These are phyloP conservation scores for Fusarium lyarnte DNA, from an alignment of 2,329 filamentous ascomycete species.

Conservation along the genomic window DNA sequence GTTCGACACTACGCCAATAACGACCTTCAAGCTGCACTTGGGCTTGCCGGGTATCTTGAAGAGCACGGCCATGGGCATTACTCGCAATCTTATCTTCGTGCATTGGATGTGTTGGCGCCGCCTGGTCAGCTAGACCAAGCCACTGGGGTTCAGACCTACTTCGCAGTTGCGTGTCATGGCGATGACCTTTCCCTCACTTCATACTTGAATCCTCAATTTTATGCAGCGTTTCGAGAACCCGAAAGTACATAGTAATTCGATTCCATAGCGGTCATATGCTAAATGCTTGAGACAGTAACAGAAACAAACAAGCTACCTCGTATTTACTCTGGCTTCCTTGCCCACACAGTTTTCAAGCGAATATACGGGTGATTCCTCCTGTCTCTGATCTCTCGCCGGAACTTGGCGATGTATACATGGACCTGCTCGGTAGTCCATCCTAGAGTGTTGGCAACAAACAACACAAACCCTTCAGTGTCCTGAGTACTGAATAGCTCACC, in stretches of 20 bases:
- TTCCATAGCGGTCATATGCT: neutral
- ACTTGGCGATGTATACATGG: slow-evolving; percentile 23
- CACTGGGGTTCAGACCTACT: neutral
- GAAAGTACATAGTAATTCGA: neutral
- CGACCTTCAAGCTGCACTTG: neutral
- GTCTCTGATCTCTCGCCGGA: slow-evolving; percentile 21
- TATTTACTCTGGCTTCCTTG: slow-evolving; percentile 1
- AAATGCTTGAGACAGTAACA: neutral
- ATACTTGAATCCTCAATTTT: neutral
- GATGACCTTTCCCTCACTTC: neutral
- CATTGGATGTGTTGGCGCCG: neutral
- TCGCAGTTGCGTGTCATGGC: neutral
- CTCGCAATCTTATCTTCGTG: neutral
- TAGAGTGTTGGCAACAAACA: slow-evolving; percentile 28
- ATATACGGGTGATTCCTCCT: slow-evolving; percentile 24
- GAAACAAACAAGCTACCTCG: accelerated
- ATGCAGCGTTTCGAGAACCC: neutral
- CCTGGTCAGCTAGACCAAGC: neutral
- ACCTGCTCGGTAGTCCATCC: slow-evolving; percentile 25
- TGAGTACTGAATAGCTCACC: slow-evolving; percentile 30
- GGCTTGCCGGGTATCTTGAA: neutral
- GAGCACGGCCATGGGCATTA: neutral
- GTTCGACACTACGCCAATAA: neutral
- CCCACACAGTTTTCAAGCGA: slow-evolving; percentile 9
- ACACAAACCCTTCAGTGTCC: slow-evolving; percentile 29